Base-by-base conservation (phyloP, 2,329 filamentous ascomycete genomes). In the Aspergillus spinulosporus region DNA sequence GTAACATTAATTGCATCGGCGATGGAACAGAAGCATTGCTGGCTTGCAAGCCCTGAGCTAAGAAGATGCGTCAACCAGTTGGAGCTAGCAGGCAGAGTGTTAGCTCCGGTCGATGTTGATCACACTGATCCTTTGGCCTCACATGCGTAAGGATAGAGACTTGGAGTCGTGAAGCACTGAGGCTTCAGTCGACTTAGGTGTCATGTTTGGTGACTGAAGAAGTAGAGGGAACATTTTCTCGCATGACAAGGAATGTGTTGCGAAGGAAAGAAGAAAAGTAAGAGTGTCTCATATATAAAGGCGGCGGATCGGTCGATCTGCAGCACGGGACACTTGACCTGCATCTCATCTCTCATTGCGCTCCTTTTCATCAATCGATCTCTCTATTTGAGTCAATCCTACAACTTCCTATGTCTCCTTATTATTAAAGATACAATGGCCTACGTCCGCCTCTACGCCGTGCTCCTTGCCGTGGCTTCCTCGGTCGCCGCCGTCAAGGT, bases 401-500 rank as follows among this genome's bases (percentile, higher is more conserved):
- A 26, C 11, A 3, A 40, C 15, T 29, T 4, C 37, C 6, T 32
- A 43, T 37, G 28, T 9, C n/a, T 21, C 37, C 14, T 21, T 44
- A 43, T 40, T 21, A 8, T 44, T 43, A 43, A 21, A 37, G 42
- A 21, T n/a, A 59, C 51, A 42, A 72, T 72, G 70, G 64, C 64
- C 54, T 61, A 70, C 59, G 56, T 60, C 50, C 55, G 59, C 34
- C 52, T 71, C 28, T 59, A 66, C 44, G 59, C 64, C 54, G 65
- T 58, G 47, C 60, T 68, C 42, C 64, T 68, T 52, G 66, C 75
- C 54, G 68, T 76, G 59, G 70, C 71, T 42, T 62, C 68, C 34
- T 58, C 70, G 31, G 74, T 71, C 52, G 68, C 73, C 42, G 79
- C 79, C 31, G 78, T 83, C 52, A 70, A 72, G 40, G 81, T 79